These are phyloP conservation scores for Penicillium crystallinum DNA, from an alignment of 495 filamentous ascomycete species.

Conservation along the genomic window DNA sequence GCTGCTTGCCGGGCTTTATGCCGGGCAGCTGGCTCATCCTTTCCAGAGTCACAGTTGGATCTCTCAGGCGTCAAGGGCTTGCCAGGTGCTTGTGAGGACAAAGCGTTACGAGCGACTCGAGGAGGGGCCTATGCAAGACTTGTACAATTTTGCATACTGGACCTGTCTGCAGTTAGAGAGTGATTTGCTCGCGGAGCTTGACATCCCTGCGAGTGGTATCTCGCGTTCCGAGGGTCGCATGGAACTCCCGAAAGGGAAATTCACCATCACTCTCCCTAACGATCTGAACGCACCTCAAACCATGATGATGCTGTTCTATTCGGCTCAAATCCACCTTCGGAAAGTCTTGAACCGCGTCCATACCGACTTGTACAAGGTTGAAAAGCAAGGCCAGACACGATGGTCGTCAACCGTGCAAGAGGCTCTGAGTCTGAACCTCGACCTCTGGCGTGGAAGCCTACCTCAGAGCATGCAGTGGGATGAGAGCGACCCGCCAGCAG, in stretches of 20 bases:
- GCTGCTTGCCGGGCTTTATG: conserved; percentile 82
- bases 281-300: conserved; percentile 30
- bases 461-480: conserved; percentile 55
- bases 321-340: conserved; percentile 77
- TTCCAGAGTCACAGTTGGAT: conserved; percentile 91
- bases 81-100: conserved; percentile 71
- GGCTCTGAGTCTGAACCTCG: conserved; percentile 44
- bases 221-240: conserved; percentile 67
- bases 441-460: conserved; percentile 45
- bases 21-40: conserved; percentile 79
- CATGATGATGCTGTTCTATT: conserved; percentile 71
- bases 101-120: conserved; percentile 32
- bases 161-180: conserved; percentile 93
- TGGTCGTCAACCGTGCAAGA: conserved; percentile 34
- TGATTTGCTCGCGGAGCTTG: conserved; percentile 88
- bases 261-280: conserved; percentile 28
- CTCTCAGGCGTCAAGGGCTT: conserved; percentile 65
- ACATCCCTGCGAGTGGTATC: conserved; percentile 73
- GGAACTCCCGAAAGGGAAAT: conserved; percentile 50
- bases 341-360: conserved; percentile 83
- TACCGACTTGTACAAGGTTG: conserved; percentile 67
- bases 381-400: conserved; percentile 28
- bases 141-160: conserved; percentile 81
- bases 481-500: conserved; percentile 59
- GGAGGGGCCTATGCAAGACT: conserved; percentile 35